Percentiles rank a stretch among this genome's conserved stretches.
Conservation (phyloP, 768 basidiomycete species). For the Kwoniella sp. region DNA sequence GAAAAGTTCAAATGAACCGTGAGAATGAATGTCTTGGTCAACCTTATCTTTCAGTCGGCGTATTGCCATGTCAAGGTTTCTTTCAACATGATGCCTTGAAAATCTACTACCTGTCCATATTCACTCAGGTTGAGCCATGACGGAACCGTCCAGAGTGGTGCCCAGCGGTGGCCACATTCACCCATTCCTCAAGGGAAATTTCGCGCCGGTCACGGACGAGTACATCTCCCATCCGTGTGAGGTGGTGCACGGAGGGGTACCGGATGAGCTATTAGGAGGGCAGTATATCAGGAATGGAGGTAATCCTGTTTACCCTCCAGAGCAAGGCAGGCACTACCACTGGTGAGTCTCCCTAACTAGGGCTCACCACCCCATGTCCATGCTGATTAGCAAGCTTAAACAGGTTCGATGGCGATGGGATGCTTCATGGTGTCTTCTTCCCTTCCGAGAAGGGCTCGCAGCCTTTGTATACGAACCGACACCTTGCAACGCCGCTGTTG, state of each 20-base stretch:
- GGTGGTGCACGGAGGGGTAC: conserved; percentile 50
- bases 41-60: background rate
- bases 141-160: background rate
- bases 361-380: too few relatives aligned
- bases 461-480: conserved; percentile 55
- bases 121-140: background rate
- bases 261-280: conserved; percentile 54
- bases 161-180: conserved; percentile 37
- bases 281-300: conserved; percentile 59
- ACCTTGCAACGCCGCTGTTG: conserved; percentile 47
- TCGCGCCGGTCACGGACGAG: conserved; percentile 55
- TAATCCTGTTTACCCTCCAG: conserved; percentile 54
- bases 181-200: conserved; percentile 57
- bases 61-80: background rate
- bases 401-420: conserved; percentile 59
- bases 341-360: conserved; percentile 35
- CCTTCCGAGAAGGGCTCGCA: conserved; percentile 21
- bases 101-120: background rate
- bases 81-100: background rate
- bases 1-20: background rate
- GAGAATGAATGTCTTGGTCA: background rate
- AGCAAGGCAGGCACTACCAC: conserved; percentile 51
- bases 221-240: conserved; percentile 47
- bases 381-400: background rate
- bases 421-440: conserved; percentile 58